A percentile compares a stretch with the other conserved stretches of the same genome.
Evolutionary conservation across 306 rosid genomes (phyloP).

Genomic region (Cicer yamashitae): DNA sequence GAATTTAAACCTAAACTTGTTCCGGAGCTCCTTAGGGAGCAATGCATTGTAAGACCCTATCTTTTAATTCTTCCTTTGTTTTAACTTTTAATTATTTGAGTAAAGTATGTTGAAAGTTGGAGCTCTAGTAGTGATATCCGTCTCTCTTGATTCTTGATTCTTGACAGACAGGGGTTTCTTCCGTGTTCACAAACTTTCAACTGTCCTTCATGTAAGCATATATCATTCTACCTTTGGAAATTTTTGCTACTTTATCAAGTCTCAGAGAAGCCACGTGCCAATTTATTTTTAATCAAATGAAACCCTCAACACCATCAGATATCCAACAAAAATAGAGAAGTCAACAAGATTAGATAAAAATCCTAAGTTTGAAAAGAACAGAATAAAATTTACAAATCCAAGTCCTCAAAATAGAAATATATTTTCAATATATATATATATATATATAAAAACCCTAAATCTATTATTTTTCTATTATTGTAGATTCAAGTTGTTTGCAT

Average conservation of each 20-base stretch:
- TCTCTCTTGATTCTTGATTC: constrained; percentile 18
- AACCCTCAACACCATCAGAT: too few species aligned
- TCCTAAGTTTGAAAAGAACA: too few species aligned
- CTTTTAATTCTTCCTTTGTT: constrained; percentile 38
- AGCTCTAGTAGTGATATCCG: constrained; percentile 30
- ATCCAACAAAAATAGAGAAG: too few species aligned
- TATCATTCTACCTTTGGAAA: constrained; percentile 6
- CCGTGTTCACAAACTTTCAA: constrained; percentile 63
- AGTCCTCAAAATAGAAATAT: too few species aligned
- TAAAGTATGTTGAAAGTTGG: constrained; percentile 17
- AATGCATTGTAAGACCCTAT: constrained; percentile 59
- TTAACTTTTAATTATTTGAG: background rate
- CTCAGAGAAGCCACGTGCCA: background rate
- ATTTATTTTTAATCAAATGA: background rate
- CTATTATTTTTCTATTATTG: constrained; percentile 21
- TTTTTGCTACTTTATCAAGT: constrained; percentile 23
- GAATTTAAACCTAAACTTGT: constrained; percentile 82
- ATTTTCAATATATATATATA: too few species aligned
- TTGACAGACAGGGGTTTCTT: constrained; percentile 56
- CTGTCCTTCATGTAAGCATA: constrained; percentile 79
- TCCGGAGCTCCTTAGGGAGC: constrained; percentile 57
- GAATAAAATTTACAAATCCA: too few species aligned
- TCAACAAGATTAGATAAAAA: too few species aligned
- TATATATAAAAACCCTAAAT: too few species aligned
- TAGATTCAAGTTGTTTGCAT: constrained; percentile 80